Base-by-base conservation (phyloP, 2,329 filamentous ascomycete species). In the Beauveria rudraprayagi region DNA sequence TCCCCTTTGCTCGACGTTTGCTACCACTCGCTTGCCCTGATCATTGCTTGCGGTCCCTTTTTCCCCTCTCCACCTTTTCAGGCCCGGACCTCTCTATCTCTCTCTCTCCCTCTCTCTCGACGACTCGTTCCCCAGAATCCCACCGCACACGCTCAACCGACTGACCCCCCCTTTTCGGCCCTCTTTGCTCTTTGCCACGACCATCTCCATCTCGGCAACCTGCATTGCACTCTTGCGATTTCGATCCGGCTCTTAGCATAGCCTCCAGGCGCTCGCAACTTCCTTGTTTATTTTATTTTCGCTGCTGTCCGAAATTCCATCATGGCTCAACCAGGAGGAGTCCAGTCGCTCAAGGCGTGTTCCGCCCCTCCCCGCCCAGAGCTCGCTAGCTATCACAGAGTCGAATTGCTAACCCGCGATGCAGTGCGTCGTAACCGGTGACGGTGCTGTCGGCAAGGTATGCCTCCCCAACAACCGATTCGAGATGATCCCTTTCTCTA, bases 371-470 rank as follows among this genome's bases (percentile, higher is more conserved):
- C 53, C 48, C 60, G 19, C 30, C 46, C 50, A 28, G 41, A n/a
- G 22, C 67, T 66, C 65, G 65, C 69, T 71, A 67, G 70, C 70
- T 66, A 63, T 65, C 66, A 17, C 22, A 22, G n/a, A 40, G 69
- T 72, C 75, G 7, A 48, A 73, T 78, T 71, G 66, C 67, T 74
- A 72, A 70, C 60, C 64, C 43, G 62, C 61, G 63, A 62, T 71
- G 63, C 69, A 97, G 92, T 99, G 94, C 77, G 94, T 99, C 74
- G 94, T 99, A 73, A 97, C 94, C 65, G 94, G 94, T 80, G 94
- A 99, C 77, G 94, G 94, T 90, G 94, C 94, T 74, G 94, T 99
- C 70, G 94, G 94, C 78, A 99, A 99, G 86, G 92, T 96, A 62
- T 56, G 71, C 66, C 66, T 46, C 64, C 58, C 40, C 19, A 7